phyloP scores from a whole-genome alignment of 108 stramenopile species.

The Aurantiochytrium sp. region DNA sequence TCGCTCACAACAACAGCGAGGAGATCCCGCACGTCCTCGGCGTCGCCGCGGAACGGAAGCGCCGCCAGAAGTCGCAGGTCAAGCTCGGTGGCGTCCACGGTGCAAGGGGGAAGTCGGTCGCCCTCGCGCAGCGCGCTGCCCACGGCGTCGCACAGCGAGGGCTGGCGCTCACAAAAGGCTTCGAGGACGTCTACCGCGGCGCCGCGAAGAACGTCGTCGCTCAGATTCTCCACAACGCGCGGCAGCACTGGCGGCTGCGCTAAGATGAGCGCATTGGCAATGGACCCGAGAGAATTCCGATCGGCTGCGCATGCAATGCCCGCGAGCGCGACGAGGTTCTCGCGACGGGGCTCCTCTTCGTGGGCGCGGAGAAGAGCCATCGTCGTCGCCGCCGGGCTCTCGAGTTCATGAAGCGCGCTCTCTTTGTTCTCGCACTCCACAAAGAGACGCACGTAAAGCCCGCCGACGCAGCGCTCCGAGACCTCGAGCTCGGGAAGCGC shows the following conservation, averaged over 20 bases:
- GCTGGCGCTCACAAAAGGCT: not conserved
- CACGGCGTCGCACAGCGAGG: not conserved
- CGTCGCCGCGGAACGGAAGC: not conserved
- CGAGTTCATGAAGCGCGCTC: not conserved
- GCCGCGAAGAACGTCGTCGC: not conserved
- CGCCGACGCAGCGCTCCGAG: not conserved
- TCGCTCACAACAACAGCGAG: not conserved
- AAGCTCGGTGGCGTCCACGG: not conserved
- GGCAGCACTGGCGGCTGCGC: not conserved
- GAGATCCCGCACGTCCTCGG: not conserved
- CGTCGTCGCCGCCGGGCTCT: not conserved
- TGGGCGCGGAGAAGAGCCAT: not conserved
- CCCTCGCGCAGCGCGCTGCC: not conserved
- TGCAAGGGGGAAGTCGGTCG: not conserved
- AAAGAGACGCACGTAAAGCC: not conserved
- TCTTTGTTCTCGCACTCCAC: not conserved
- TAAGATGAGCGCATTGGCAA: not conserved
- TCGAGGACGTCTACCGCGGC: not conserved
- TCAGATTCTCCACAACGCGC: not conserved
- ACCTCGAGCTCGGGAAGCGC: not conserved
- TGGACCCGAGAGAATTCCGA: not conserved
- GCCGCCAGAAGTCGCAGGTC: not conserved
- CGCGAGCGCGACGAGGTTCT: not conserved
- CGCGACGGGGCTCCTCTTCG: not conserved
- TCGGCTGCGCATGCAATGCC: not conserved